Percentiles rank a stretch among this genome's conserved stretches.
Evolutionary conservation across 78 protist species (phyloP).

Genomic region (Planoprotostelium fungivorum): DNA sequence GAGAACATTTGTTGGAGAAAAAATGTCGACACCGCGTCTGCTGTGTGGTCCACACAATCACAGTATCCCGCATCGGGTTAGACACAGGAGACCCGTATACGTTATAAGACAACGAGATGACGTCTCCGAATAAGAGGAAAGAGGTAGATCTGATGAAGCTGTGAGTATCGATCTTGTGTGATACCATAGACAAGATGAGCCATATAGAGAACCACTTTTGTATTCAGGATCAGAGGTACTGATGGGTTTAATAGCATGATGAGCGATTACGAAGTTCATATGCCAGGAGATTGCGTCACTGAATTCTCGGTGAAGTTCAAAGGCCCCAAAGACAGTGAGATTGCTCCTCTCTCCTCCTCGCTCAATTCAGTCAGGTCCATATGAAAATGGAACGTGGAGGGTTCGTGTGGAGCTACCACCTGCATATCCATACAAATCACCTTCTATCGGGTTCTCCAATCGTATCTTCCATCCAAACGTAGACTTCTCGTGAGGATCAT

Average conservation of each 20-base stretch:
- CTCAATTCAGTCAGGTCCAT: slow-evolving; percentile 72
- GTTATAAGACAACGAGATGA: slow-evolving; percentile 12
- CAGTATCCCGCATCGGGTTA: no score
- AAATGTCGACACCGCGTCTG: background rate
- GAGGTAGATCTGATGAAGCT: slow-evolving; percentile 61
- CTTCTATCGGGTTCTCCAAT: slow-evolving; percentile 91
- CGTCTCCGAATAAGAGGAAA: slow-evolving; percentile 66
- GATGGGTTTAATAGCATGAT: slow-evolving; percentile 28
- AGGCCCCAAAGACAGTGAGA: slow-evolving; percentile 42
- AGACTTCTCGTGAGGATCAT: slow-evolving; percentile 76
- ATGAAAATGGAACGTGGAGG: slow-evolving; percentile 88
- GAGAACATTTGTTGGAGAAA: no score
- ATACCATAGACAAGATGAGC: background rate
- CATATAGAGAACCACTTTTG: background rate
- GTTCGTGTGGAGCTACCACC: slow-evolving; percentile 90
- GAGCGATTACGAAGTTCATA: slow-evolving; percentile 56
- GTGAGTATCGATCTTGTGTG: slow-evolving; percentile 7
- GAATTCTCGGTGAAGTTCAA: slow-evolving; percentile 38
- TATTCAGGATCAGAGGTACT: background rate
- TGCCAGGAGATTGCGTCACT: slow-evolving; percentile 51
- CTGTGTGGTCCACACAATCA: no score
- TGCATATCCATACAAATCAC: slow-evolving; percentile 95
- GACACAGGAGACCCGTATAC: background rate
- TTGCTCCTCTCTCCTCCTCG: no score
- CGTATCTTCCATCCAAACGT: slow-evolving; percentile 96